Percentiles rank a stretch among this genome's conserved stretches.
phyloP scores from a whole-genome alignment of 2,329 filamentous ascomycete genomes.

The Apiospora arundinis region DNA sequence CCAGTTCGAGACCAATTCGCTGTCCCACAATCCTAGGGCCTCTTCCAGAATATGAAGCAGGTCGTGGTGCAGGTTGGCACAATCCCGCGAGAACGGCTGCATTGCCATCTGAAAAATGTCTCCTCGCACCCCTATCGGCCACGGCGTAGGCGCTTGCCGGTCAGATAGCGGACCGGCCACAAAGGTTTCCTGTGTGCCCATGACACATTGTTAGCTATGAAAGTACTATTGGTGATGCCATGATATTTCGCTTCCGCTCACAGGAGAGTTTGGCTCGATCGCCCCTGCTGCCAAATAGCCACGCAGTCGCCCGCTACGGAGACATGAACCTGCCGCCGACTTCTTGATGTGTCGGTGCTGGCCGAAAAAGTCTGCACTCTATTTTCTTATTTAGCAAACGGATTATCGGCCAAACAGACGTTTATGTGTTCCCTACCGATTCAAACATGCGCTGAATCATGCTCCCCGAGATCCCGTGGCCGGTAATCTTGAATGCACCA shows the following conservation, averaged over 20 bases:
- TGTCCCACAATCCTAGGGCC: background rate
- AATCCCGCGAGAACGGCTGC: background rate
- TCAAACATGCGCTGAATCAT: background rate
- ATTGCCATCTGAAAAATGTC: slow-evolving; percentile 2
- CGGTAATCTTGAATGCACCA: background rate
- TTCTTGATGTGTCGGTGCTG: background rate
- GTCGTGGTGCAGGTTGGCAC: background rate
- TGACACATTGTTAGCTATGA: background rate
- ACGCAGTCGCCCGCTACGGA: background rate
- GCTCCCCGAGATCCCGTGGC: background rate
- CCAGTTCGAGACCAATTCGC: slow-evolving; percentile 3
- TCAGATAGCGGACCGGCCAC: background rate
- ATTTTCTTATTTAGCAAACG: background rate
- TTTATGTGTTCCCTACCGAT: background rate
- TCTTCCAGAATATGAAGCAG: slow-evolving; percentile 1
- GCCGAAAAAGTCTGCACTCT: background rate
- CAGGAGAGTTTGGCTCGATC: background rate
- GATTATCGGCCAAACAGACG: background rate
- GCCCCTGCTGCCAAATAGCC: background rate
- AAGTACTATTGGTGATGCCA: background rate
- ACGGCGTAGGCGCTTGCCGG: background rate
- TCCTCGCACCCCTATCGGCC: slow-evolving; percentile 13
- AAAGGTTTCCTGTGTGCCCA: background rate
- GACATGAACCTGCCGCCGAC: background rate
- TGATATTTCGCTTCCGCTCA: background rate